These are phyloP conservation scores for Boletellus dicymbophilus DNA, from an alignment of 1,284 basidiomycete genomes.

Conservation along the genomic window DNA sequence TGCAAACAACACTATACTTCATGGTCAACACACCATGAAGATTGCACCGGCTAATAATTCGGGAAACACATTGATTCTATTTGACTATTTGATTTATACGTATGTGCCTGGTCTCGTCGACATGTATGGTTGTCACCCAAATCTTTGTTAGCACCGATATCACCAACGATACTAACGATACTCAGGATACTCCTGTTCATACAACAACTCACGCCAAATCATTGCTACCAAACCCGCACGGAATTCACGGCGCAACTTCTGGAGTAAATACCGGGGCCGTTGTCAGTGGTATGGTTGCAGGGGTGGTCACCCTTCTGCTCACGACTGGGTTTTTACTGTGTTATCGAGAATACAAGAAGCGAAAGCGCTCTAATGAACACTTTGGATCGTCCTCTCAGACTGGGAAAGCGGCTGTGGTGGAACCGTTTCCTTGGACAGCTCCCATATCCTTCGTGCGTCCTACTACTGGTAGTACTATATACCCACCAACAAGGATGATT, in stretches of 20 bases:
- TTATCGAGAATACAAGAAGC: not conserved
- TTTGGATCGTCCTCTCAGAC: not conserved
- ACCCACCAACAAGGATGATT: too few relatives aligned
- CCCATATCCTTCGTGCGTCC: too few relatives aligned
- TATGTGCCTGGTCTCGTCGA: not conserved
- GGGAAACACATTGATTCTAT: not conserved
- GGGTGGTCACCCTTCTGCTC: not conserved
- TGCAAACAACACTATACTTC: conserved; percentile 5
- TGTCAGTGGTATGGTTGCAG: conserved; percentile 9
- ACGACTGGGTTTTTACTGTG: not conserved
- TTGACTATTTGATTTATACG: conserved; percentile 9
- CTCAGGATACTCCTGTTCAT: too few relatives aligned
- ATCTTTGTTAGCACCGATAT: conserved; percentile 4
- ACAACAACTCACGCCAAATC: not conserved
- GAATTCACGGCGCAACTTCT: not conserved
- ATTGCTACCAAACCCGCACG: not conserved
- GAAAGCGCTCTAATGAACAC: not conserved
- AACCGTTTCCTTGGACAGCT: not conserved
- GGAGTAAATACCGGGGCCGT: not conserved
- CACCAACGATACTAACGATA: not conserved
- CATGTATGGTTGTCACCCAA: not conserved
- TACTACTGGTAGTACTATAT: too few relatives aligned
- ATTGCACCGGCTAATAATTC: conserved; percentile 1
- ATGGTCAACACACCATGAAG: conserved; percentile 10
- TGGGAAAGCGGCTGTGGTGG: not conserved